A percentile compares a stretch with the other conserved stretches of the same genome.
These are phyloP conservation scores for Acanthamoeba lugdunensis DNA, from an alignment of 208 protist genomes.

Conservation along the genomic window DNA sequence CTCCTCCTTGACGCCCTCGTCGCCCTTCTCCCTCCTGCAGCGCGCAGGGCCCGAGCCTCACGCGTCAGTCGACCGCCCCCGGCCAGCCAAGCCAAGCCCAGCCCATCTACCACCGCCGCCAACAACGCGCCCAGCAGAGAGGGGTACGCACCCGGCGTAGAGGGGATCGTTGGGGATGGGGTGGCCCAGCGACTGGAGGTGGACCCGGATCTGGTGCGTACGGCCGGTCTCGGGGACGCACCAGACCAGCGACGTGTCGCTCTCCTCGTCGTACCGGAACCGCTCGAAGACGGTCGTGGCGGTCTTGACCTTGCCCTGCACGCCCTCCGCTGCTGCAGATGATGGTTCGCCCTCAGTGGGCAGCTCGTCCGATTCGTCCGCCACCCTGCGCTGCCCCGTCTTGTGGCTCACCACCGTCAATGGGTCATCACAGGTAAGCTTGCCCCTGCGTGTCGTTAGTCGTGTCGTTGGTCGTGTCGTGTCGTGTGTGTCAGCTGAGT, in stretches of 20 bases:
- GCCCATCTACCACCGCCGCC: background rate
- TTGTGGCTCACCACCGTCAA: conserved; percentile 72
- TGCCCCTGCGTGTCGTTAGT: background rate
- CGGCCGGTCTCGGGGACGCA: conserved; percentile 82
- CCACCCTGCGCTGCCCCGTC: conserved; percentile 58
- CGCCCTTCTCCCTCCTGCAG: background rate
- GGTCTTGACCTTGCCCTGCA: conserved; percentile 4
- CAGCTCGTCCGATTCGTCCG: background rate
- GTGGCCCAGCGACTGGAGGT: conserved; percentile 82
- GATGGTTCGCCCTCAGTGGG: background rate
- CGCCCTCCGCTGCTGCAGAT: background rate
- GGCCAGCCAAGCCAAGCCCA: no score
- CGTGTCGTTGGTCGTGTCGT: background rate
- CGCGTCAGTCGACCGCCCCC: no score
- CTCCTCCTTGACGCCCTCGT: background rate
- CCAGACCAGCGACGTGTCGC: conserved; percentile 75
- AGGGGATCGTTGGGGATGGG: conserved; percentile 86
- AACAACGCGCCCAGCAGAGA: background rate
- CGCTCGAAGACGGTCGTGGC: conserved; percentile 15
- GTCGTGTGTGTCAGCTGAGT: background rate
- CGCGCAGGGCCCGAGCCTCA: no score
- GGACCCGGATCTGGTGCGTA: conserved; percentile 86
- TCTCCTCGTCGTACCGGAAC: conserved; percentile 62
- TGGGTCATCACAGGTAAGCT: conserved; percentile 65
- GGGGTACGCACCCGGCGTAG: conserved; percentile 67